Evolutionary conservation across 208 protist species (phyloP).

Genomic region (Crithidia mellificae): DNA sequence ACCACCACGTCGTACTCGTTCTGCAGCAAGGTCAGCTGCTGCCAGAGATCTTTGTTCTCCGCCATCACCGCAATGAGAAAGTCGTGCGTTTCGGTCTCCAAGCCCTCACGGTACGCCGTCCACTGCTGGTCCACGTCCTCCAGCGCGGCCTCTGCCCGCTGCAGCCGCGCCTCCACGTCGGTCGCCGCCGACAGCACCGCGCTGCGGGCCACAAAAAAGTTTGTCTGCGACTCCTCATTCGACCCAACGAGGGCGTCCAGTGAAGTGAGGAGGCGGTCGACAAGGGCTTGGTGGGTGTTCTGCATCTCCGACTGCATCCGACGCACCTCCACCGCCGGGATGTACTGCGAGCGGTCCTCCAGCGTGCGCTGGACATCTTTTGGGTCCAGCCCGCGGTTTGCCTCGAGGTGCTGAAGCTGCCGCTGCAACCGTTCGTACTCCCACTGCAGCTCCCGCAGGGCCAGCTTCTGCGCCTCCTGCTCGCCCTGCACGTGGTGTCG

Average conservation of each 20-base stretch:
- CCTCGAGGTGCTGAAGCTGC: conserved; percentile 45
- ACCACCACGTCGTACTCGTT: conserved; percentile 45
- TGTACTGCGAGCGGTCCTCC: conserved; percentile 63
- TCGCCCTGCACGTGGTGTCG: conserved; percentile 41
- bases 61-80: conserved; percentile 61
- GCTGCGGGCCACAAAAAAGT: conserved; percentile 68
- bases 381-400: conserved; percentile 49
- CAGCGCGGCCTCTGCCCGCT: conserved; percentile 52
- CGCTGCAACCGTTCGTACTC: conserved; percentile 46
- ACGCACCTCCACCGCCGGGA: conserved; percentile 60
- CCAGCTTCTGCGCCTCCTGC: conserved; percentile 37
- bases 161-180: conserved; percentile 59
- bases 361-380: conserved; percentile 65
- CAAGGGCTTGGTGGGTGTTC: conserved; percentile 39
- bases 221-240: conserved; percentile 66
- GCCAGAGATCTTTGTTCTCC: conserved; percentile 78
- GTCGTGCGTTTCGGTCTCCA: conserved; percentile 49
- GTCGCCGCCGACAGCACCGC: conserved; percentile 63
- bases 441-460: conserved; percentile 43
- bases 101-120: conserved; percentile 36
- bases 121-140: conserved; percentile 43
- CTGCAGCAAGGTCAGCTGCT: conserved; percentile 62
- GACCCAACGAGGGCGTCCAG: conserved; percentile 41
- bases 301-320: conserved; percentile 46
- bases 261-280: conserved; percentile 35